These are phyloP conservation scores for Prunus salicina DNA, from an alignment of 306 rosid species.

Conservation along the genomic window DNA sequence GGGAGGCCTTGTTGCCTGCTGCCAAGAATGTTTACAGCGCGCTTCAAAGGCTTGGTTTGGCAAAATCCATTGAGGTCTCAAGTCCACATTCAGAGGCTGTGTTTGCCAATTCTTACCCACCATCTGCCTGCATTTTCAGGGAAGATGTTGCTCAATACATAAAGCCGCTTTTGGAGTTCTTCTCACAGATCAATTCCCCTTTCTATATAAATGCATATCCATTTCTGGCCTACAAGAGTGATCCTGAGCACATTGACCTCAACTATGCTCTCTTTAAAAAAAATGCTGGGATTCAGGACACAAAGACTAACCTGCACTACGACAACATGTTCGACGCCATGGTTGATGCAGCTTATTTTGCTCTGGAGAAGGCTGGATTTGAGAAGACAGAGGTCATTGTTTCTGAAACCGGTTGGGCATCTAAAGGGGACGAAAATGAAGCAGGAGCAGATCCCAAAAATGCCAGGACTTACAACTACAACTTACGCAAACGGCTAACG, in stretches of 20 bases:
- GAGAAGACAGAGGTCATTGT: slow-evolving; percentile 73
- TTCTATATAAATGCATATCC: slow-evolving; percentile 95
- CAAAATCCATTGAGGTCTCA: slow-evolving; percentile 56
- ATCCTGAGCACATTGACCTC: slow-evolving; percentile 73
- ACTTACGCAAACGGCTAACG: slow-evolving; percentile 49
- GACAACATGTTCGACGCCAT: slow-evolving; percentile 85
- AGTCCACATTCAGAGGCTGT: slow-evolving; percentile 96
- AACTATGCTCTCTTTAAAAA: slow-evolving; percentile 74
- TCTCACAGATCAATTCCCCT: slow-evolving; percentile 65
- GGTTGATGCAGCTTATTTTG: slow-evolving; percentile 83
- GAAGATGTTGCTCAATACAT: slow-evolving; percentile 63
- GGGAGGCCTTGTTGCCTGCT: slow-evolving; percentile 77
- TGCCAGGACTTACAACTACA: slow-evolving; percentile 68
- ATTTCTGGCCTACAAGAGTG: slow-evolving; percentile 80
- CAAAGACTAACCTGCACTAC: slow-evolving; percentile 74
- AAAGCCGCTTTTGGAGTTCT: slow-evolving; percentile 78
- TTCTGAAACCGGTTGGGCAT: slow-evolving; percentile 96
- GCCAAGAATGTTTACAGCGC: slow-evolving; percentile 65
- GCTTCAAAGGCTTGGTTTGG: slow-evolving; percentile 45
- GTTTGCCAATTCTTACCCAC: slow-evolving; percentile 79
- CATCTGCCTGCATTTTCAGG: slow-evolving; percentile 71
- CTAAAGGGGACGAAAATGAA: slow-evolving; percentile 66
- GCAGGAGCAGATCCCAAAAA: slow-evolving; percentile 56
- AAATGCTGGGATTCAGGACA: slow-evolving; percentile 62
- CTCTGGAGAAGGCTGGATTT: slow-evolving; percentile 75